Evolutionary conservation across 1,284 basidiomycete species (phyloP).

Genomic region (Pseudozyma sp.): DNA sequence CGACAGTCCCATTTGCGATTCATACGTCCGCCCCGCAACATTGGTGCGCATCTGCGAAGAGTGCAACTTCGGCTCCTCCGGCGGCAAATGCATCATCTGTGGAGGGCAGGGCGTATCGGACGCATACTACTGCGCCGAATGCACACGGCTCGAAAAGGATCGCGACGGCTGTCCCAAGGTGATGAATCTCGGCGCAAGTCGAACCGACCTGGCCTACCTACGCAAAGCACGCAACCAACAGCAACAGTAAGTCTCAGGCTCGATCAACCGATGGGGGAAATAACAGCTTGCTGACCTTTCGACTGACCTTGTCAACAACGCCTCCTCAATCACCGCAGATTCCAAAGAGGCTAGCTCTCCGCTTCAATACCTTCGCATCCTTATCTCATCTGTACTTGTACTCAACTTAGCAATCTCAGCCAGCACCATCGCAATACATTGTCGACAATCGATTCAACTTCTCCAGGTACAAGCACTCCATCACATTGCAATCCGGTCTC

Average conservation of each 20-base stretch:
- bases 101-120: constrained; percentile 65
- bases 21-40: constrained; percentile 97
- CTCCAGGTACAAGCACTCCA: too few relatives aligned
- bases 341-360: constrained; percentile 24
- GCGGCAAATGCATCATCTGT: constrained; percentile 96
- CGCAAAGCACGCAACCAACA: constrained; percentile 58
- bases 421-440: background rate
- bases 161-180: constrained; percentile 99
- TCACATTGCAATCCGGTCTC: too few relatives aligned
- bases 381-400: constrained; percentile 36
- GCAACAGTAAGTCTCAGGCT: constrained; percentile 36
- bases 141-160: constrained; percentile 95
- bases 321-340: constrained; percentile 13
- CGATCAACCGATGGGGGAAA: too few relatives aligned
- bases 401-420: constrained; percentile 5
- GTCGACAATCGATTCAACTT: background rate
- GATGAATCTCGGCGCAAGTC: constrained; percentile 83
- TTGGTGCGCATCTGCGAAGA: constrained; percentile 98
- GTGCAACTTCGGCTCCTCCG: constrained; percentile 96
- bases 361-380: background rate
- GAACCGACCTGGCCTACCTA: constrained; percentile 61
- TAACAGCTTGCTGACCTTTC: too few relatives aligned
- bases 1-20: constrained; percentile 94
- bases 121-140: constrained; percentile 71
- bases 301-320: too few relatives aligned